Evolutionary conservation across 768 basidiomycete genomes (phyloP), one percentile per base, ranked within the genome.

Genomic region (Kwoniella botswanensis): DNA sequence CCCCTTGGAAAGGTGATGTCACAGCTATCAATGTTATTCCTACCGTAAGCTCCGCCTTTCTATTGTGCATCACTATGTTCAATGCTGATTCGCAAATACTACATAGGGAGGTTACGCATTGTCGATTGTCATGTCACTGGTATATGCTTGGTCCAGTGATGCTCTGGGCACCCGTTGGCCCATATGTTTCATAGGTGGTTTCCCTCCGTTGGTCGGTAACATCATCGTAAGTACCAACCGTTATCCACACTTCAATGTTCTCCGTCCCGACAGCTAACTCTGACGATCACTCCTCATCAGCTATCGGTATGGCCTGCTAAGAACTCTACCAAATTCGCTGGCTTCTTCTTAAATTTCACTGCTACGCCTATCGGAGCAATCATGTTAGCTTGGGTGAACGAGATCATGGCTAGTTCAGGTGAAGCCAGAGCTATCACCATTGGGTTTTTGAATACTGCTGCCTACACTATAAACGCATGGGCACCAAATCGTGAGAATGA

Each of bases 311-410:
- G 73, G 73, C 73, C 73, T 5, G 62, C 61, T 13, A 41, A 24
- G 12, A 65, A 66, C 15, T 42, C 21, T 3, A 44, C 59, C 61
- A 74, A 74, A 58, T 71, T 71, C 50, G 73, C 70, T 18, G 73
- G 73, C 3, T 78, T 75, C 74, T 75, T 71, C 46, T 54, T 71
- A 4, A 57, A 35, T 55, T 71, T 67, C 29, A 67, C 65, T 13
- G 74, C 70, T 13, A 71, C 71, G 1, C 55, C 71, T 1, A 73
- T 70, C 56, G 68, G 69, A 17, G 76, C 73, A 18, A 57, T 77
- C 56, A 74, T 73, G 71, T 56, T 77, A 42, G 63, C 73, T 0
- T 77, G 76, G 76, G 68, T 65, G 15, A 72, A 74, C 52, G 76
- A 77, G 67, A 64, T 74, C 10, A 53, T 70, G n/a, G 41, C 65